A percentile compares a stretch with the other conserved stretches of the same genome.
Evolutionary conservation across 805 yeast species (phyloP).

Genomic region (Pichia phayaonensis): DNA sequence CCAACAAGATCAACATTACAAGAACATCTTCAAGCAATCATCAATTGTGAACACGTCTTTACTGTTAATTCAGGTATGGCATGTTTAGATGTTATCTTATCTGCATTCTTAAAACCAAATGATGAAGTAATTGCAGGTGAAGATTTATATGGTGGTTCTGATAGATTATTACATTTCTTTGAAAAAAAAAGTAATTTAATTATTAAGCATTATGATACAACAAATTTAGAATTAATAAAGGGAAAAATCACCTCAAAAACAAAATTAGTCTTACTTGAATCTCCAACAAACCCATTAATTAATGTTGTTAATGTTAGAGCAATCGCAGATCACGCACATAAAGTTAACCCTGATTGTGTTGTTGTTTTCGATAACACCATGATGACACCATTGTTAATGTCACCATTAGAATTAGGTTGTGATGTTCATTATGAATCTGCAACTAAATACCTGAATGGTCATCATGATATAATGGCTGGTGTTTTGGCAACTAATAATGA

Average conservation of each 20-base stretch:
- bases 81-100: slow-evolving; percentile 70
- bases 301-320: slow-evolving; percentile 75
- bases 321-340: slow-evolving; percentile 60
- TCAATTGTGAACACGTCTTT: slow-evolving; percentile 67
- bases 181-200: slow-evolving; percentile 54
- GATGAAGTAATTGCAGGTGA: slow-evolving; percentile 92
- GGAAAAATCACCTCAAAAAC: slow-evolving; percentile 49
- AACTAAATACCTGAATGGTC: slow-evolving; percentile 88
- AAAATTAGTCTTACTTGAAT: slow-evolving; percentile 76
- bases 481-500: slow-evolving; percentile 63
- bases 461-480: slow-evolving; percentile 97
- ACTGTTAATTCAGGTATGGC: slow-evolving; percentile 94
- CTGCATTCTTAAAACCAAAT: slow-evolving; percentile 69
- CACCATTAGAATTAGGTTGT: slow-evolving; percentile 79
- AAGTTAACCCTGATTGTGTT: slow-evolving; percentile 54
- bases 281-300: slow-evolving; percentile 91
- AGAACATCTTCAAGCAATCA: slow-evolving; percentile 66
- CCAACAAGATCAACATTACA: slow-evolving; percentile 84
- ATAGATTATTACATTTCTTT: slow-evolving; percentile 71
- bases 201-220: slow-evolving; percentile 76
- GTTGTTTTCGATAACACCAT: slow-evolving; percentile 92
- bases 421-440: slow-evolving; percentile 93
- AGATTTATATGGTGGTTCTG: slow-evolving; percentile 91
- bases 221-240: slow-evolving; percentile 55
- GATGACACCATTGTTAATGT: slow-evolving; percentile 87